Base-by-base conservation (phyloP, 768 basidiomycete genomes). In the Suillus spraguei region DNA sequence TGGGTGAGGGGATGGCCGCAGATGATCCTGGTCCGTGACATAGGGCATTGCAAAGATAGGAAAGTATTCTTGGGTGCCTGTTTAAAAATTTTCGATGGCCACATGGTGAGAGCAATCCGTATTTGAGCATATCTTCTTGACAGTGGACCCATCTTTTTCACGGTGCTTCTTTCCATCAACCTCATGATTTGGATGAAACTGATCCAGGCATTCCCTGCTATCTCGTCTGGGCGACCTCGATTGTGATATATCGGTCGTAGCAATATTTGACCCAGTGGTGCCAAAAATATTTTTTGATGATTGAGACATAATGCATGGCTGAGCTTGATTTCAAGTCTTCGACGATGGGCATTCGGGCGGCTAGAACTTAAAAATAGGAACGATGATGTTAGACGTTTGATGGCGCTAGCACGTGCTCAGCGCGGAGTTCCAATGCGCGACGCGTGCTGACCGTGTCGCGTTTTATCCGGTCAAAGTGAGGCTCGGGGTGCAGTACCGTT, bases 391-490 rank as follows among this genome's bases (percentile, higher is more conserved):
- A 24, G 36, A 24, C 14, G n/a, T n/a, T 35, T 58, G 55, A 39
- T 39, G 56, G 56, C 56, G 56, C 17, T 24, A 35, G 35, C 52
- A 53, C 16, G 24, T 28, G 56, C 24, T 32, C 41, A 28, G 28
- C 24, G 56, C 56, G 56, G 56, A 58, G 56, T 58, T 3, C 39
- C 17, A 58, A 58, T 20, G 17, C 16, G 16, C 10, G 56, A 58
- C 56, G 39, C 56, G 56, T 58, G 56, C 38, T 39, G 24, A 39
- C 36, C 55, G 36, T 24, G 56, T 58, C 56, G 56, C 56, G 56
- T 58, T 58, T 41, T n/a, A 39, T 58, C 56, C 17, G 17, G 24
- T 9, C 24, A 16, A 38, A 39, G 36, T 22, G 47, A 13, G 13
- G 38, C 16, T 53, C 39, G 39, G 56, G 38, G 17, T 32, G 28